Percentiles rank a stretch among this genome's conserved stretches.
These are phyloP conservation scores for Mytilinidion resinicola DNA, from an alignment of 495 filamentous ascomycete genomes.

Conservation along the genomic window DNA sequence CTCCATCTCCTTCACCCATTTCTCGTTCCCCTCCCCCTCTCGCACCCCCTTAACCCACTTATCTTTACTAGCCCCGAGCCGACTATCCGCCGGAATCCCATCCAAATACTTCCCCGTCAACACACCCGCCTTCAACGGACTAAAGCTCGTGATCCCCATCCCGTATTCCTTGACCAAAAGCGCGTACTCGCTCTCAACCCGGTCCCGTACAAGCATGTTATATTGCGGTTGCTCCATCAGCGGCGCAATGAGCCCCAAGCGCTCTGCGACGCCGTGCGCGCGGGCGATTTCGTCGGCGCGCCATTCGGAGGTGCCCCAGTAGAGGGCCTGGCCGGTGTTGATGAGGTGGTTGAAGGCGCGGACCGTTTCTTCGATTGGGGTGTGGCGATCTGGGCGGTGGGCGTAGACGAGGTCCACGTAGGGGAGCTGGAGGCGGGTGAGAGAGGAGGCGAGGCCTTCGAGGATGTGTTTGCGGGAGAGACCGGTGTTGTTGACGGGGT, in stretches of 20 bases:
- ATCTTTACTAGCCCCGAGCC: constrained; percentile 45
- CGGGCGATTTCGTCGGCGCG: constrained; percentile 70
- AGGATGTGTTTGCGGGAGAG: constrained; percentile 78
- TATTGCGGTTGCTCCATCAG: constrained; percentile 82
- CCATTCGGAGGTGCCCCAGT: constrained; percentile 93
- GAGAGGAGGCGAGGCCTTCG: constrained; percentile 59
- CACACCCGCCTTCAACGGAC: constrained; percentile 64
- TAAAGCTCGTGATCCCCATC: constrained; percentile 68
- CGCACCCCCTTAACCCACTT: constrained; percentile 43
- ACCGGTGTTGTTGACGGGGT: constrained; percentile 67
- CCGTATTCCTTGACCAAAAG: constrained; percentile 58
- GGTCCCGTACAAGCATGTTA: constrained; percentile 66
- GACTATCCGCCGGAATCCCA: constrained; percentile 51
- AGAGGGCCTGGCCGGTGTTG: constrained; percentile 69
- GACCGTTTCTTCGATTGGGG: constrained; percentile 82
- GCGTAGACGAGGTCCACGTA: constrained; percentile 81
- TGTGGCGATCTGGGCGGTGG: constrained; percentile 74
- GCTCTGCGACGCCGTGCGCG: constrained; percentile 68
- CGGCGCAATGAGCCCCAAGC: constrained; percentile 70
- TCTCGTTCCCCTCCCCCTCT: constrained; percentile 39
- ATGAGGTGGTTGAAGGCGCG: constrained; percentile 80
- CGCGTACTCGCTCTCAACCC: constrained; percentile 68
- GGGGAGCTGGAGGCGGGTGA: constrained; percentile 63
- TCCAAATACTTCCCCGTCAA: constrained; percentile 80
- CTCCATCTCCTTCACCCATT: constrained; percentile 43